phyloP scores from a whole-genome alignment of 441 rosid genomes.

The Populus hybrid region DNA sequence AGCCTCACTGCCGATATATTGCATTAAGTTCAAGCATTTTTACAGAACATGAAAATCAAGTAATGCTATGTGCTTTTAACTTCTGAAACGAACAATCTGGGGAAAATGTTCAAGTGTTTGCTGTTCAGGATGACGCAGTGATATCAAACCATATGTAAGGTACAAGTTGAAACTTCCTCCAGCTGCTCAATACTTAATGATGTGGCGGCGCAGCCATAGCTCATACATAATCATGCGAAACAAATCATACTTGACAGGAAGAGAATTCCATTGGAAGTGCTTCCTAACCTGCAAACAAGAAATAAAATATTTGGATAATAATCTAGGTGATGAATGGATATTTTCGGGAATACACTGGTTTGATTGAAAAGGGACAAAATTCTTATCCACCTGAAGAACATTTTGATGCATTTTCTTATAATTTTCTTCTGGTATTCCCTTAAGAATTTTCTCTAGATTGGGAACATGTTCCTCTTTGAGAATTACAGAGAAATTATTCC shows the following conservation, averaged over 20 bases:
- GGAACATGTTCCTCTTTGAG: conserved; percentile 24
- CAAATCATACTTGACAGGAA: conserved; percentile 30
- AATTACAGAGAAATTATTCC: conserved; percentile 27
- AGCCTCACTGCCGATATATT: not conserved
- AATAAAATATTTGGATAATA: too few relatives aligned
- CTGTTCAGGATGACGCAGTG: not conserved
- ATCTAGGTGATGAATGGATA: not conserved
- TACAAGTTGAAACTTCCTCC: not conserved
- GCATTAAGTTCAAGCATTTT: not conserved
- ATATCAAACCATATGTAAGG: too few relatives aligned
- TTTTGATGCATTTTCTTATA: conserved; percentile 18
- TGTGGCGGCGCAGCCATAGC: conserved; percentile 36
- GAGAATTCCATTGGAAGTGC: conserved; percentile 39
- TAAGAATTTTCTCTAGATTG: conserved; percentile 22
- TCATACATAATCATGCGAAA: conserved; percentile 41
- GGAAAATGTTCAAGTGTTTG: not conserved
- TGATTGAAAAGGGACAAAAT: not conserved
- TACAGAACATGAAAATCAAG: not conserved
- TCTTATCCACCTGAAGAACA: conserved; percentile 19
- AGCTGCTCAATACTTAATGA: not conserved
- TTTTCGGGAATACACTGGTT: not conserved
- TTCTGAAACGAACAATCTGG: not conserved
- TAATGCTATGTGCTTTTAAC: not conserved
- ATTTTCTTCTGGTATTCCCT: conserved; percentile 18
- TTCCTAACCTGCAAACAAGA: conserved; percentile 25